phyloP scores from a whole-genome alignment of 75 land plant species.

The Pinus tabuliformis region DNA sequence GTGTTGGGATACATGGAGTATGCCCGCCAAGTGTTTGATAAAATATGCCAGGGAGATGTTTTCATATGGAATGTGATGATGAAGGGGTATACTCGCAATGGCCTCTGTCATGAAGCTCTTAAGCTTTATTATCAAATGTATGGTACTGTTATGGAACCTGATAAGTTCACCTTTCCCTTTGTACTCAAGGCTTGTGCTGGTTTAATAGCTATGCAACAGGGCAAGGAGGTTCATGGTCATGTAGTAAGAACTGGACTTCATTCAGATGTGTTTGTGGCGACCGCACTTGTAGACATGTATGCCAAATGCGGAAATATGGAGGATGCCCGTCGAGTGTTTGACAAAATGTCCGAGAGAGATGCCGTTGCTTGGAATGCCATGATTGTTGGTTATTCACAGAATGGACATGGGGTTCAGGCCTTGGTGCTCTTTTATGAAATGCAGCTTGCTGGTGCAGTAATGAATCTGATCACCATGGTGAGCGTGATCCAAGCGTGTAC shows the following conservation, averaged over 20 bases:
- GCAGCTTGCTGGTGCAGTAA: slow-evolving; percentile 10
- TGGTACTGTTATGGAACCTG: slow-evolving; percentile 13
- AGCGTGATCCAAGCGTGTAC: slow-evolving; percentile 5
- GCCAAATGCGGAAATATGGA: slow-evolving; percentile 20
- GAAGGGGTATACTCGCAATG: slow-evolving; percentile 25
- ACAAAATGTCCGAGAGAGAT: slow-evolving; percentile 21
- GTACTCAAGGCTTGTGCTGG: slow-evolving; percentile 28
- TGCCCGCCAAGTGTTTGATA: slow-evolving; percentile 2
- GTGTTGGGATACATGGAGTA: background rate
- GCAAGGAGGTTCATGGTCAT: slow-evolving; percentile 21
- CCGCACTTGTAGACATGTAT: slow-evolving; percentile 37
- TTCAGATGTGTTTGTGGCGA: slow-evolving; percentile 24
- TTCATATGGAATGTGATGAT: slow-evolving; percentile 37
- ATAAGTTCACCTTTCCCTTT: slow-evolving; percentile 27
- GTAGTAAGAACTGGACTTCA: slow-evolving; percentile 18
- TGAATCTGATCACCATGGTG: slow-evolving; percentile 22
- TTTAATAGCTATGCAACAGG: slow-evolving; percentile 5
- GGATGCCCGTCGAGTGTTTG: slow-evolving; percentile 22
- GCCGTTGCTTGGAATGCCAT: slow-evolving; percentile 31
- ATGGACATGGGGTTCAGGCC: slow-evolving; percentile 20
- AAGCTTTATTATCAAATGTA: slow-evolving; percentile 20
- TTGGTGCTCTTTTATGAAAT: slow-evolving; percentile 9
- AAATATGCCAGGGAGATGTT: slow-evolving; percentile 8
- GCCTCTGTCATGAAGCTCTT: slow-evolving; percentile 18
- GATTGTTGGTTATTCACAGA: slow-evolving; percentile 15